A percentile compares a stretch with the other conserved stretches of the same genome.
phyloP scores from a whole-genome alignment of 139 green algal genomes.

The Haematococcus sp. region DNA sequence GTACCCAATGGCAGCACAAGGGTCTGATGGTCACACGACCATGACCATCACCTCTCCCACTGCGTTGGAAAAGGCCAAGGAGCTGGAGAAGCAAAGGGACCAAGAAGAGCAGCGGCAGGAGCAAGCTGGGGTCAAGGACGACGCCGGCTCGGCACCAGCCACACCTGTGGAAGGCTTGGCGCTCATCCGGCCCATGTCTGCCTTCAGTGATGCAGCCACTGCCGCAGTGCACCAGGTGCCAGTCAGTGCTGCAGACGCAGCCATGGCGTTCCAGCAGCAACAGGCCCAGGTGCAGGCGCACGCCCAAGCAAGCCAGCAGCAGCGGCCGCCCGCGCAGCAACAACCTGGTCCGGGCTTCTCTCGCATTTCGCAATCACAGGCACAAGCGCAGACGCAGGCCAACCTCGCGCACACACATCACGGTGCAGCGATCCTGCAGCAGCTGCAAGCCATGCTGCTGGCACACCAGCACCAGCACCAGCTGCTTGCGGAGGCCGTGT shows the following conservation, averaged over 20 bases:
- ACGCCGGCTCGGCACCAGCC: slow-evolving; percentile 5
- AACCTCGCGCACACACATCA: not conserved
- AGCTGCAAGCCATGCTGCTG: not conserved
- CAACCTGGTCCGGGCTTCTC: not conserved
- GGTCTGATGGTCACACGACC: too few relatives aligned
- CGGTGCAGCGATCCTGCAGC: not conserved
- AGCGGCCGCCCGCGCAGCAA: not conserved
- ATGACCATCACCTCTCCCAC: too few relatives aligned
- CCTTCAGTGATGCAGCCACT: slow-evolving; percentile 1
- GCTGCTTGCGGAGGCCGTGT: not conserved
- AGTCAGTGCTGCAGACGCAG: not conserved
- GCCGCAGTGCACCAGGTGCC: not conserved
- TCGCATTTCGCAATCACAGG: not conserved
- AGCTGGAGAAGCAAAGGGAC: not conserved
- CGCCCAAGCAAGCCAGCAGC: not conserved
- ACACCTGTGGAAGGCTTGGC: not conserved
- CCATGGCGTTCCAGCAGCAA: slow-evolving; percentile 1
- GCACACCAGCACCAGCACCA: not conserved
- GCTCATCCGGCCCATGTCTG: not conserved
- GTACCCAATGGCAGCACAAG: too few relatives aligned
- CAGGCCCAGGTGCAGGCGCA: not conserved
- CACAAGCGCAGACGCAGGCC: not conserved
- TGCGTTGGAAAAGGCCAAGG: too few relatives aligned
- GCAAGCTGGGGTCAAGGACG: too few relatives aligned
- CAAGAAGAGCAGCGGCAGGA: slow-evolving; percentile 2